Evolutionary conservation across 2,329 filamentous ascomycete species (phyloP), one percentile per base, ranked within the genome.

Genomic region (Apiospora aurea): DNA sequence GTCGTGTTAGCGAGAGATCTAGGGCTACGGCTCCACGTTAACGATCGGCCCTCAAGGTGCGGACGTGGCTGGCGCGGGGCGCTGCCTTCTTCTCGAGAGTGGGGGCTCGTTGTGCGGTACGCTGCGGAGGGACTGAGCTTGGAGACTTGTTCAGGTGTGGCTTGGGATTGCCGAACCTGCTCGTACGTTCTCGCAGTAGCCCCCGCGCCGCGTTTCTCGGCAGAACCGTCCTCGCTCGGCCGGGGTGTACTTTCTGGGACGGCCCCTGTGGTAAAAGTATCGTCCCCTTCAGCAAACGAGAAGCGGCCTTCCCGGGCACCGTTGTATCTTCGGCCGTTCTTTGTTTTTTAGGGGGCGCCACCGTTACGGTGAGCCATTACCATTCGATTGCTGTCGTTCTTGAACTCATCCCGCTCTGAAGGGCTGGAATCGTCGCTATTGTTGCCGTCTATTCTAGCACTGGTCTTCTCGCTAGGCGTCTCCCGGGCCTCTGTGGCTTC

Each of bases 241-340:
- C 46, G 66, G 26, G 16, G 4, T 4, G 41, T 38, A 68, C n/a
- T 26, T 68, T 46, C 41, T 18, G 46, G 14, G 66, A 18, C 44
- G 41, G 66, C 14, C 8, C 41, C 66, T 18, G 66, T 47, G 24
- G n/a, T 47, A 5, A 68, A 68, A 68, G n/a, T 21, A 46, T 71
- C 70, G 13, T 71, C 70, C n/a, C 70, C 70, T 26, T 49, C 41
- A 2, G 66, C 49, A 49, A 69, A 71, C 13, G 70, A 71, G 67
- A 71, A 71, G 67, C 70, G 70, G 51, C 61, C 44, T 21, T 67
- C 41, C n/a, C 66, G 41, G 18, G 41, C 44, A 49, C 29, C 44
- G 26, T 67, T 41, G 26, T 29, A 24, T 5, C 38, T 67, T 64
- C 46, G 43, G n/a, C 44, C 46, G 26, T n/a, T 64, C n/a, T 26